phyloP scores from a whole-genome alignment of 176 grass and related monocot species.

The Rhynchospora tenuis region DNA sequence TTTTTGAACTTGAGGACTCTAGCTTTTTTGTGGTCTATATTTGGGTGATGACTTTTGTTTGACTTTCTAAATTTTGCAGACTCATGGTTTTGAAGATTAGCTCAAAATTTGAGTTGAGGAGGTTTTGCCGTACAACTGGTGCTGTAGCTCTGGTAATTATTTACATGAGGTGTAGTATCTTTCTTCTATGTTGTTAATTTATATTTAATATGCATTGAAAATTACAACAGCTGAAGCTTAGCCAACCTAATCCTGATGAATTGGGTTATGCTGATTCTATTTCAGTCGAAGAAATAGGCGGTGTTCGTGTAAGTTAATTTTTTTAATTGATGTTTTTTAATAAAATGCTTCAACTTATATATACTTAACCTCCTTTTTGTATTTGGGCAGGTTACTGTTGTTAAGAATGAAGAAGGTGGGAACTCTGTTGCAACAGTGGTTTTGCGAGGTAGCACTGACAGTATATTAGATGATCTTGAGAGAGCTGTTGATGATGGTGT shows the following conservation, averaged over 20 bases:
- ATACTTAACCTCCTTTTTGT: background rate
- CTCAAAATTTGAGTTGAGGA: constrained; percentile 86
- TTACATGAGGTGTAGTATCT: background rate
- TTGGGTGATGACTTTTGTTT: constrained; percentile 12
- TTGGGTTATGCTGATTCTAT: constrained; percentile 85
- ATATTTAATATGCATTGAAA: background rate
- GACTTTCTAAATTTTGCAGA: constrained; percentile 35
- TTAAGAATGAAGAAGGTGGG: constrained; percentile 82
- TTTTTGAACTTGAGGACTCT: background rate
- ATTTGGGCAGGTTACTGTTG: constrained; percentile 55
- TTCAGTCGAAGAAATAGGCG: constrained; percentile 88
- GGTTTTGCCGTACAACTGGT: constrained; percentile 91
- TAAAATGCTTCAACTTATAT: background rate
- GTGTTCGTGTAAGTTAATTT: constrained; percentile 44
- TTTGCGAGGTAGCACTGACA: constrained; percentile 83
- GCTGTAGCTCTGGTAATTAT: constrained; percentile 70
- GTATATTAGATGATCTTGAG: constrained; percentile 94
- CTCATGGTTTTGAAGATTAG: constrained; percentile 92
- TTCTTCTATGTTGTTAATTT: background rate
- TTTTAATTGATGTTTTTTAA: constrained; percentile 1
- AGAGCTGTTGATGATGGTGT: constrained; percentile 96
- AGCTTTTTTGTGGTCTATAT: background rate
- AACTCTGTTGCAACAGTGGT: constrained; percentile 83
- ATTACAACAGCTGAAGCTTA: constrained; percentile 79
- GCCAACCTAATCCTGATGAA: constrained; percentile 60